A percentile compares a stretch with the other conserved stretches of the same genome.
Evolutionary conservation across 2,329 filamentous ascomycete species (phyloP).

Genomic region (Paecilomyces dactylethromorphus): DNA sequence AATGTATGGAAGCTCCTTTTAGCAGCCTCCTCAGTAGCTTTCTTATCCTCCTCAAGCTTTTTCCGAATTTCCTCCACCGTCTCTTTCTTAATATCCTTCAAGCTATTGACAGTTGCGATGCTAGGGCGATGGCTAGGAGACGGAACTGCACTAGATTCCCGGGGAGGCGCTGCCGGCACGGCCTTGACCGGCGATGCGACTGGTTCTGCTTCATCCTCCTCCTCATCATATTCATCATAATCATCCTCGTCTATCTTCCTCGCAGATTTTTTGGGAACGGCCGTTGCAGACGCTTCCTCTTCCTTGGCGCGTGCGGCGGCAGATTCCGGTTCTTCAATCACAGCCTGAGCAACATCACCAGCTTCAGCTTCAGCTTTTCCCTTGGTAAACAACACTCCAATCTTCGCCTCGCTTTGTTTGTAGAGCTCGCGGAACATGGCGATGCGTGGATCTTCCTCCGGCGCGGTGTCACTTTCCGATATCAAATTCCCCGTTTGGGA

Average conservation of each 20-base stretch:
- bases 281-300: constrained; percentile 40
- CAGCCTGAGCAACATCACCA: constrained; percentile 43
- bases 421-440: constrained; percentile 72
- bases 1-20: constrained; percentile 87
- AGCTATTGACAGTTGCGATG: constrained; percentile 56
- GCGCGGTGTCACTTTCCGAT: constrained; percentile 48
- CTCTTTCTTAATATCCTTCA: constrained; percentile 52
- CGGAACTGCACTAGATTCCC: constrained; percentile 55
- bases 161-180: constrained; percentile 44
- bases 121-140: constrained; percentile 64
- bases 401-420: constrained; percentile 67
- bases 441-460: constrained; percentile 64
- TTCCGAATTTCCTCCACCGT: constrained; percentile 84
- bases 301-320: constrained; percentile 43
- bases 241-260: constrained; percentile 74
- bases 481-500: constrained; percentile 42
- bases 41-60: constrained; percentile 85
- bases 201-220: constrained; percentile 47
- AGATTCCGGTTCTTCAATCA: constrained; percentile 28
- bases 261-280: constrained; percentile 49
- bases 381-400: constrained; percentile 65
- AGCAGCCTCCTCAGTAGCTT: constrained; percentile 80
- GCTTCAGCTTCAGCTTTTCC: constrained; percentile 24
- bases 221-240: constrained; percentile 61
- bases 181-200: constrained; percentile 45